Conservation (phyloP, 192 early-diverging fungal species). For the Chytriomyces sp. region DNA sequence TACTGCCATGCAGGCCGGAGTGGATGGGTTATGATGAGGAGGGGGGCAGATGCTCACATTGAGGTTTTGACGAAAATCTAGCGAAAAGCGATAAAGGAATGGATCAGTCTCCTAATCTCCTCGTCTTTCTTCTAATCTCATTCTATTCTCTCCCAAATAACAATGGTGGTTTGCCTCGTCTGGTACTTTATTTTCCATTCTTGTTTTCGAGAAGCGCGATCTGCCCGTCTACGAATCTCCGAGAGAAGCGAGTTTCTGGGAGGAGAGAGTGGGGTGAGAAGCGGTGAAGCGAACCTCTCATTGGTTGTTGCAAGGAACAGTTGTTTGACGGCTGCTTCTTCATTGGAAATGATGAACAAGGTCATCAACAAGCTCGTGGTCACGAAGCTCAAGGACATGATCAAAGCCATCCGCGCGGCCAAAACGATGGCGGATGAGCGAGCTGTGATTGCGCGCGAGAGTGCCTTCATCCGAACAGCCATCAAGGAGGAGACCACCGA, state of each 20-base stretch:
- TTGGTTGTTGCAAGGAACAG: no score
- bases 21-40: background rate
- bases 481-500: constrained; percentile 96
- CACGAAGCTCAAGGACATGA: constrained; percentile 78
- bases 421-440: constrained; percentile 99
- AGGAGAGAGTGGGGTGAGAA: no score
- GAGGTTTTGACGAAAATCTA: constrained; percentile 14
- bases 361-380: constrained; percentile 38
- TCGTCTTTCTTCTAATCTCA: no score
- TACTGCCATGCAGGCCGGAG: background rate
- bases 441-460: constrained; percentile 96
- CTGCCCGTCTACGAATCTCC: no score
- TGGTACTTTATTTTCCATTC: no score
- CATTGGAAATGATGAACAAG: constrained; percentile 44
- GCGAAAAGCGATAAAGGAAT: background rate
- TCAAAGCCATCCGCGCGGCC: constrained; percentile 95
- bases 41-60: background rate
- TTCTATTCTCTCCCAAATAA: no score
- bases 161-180: no score
- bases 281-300: no score
- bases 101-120: background rate
- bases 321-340: no score
- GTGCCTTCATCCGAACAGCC: constrained; percentile 90
- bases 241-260: no score
- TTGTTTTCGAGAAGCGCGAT: no score